phyloP scores from a whole-genome alignment of 257 asterid species.

The Ehretia macrophylla region DNA sequence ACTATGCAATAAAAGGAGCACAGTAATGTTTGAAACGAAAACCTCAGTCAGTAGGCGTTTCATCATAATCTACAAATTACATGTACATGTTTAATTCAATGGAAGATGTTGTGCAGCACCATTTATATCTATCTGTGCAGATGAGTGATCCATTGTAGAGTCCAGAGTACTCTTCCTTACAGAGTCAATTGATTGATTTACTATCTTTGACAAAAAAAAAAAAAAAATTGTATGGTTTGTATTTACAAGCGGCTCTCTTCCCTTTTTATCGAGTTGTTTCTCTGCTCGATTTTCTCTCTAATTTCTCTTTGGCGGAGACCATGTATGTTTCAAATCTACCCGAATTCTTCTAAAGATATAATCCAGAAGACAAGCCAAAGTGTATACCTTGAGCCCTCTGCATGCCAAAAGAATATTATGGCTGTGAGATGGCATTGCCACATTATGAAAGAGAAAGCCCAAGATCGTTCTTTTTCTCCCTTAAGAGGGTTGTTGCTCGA shows the following conservation, averaged over 20 bases:
- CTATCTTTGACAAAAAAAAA: constrained; percentile 6
- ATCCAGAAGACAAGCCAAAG: constrained; percentile 16
- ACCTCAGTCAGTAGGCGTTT: neutral
- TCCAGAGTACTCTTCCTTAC: constrained; percentile 9
- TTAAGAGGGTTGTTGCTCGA: constrained; percentile 39
- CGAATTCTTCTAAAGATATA: constrained; percentile 20
- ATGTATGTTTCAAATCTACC: constrained; percentile 18
- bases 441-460: constrained; percentile 16
- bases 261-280: constrained; percentile 7
- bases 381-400: constrained; percentile 15
- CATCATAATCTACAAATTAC: constrained; percentile 7
- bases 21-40: no score
- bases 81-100: constrained; percentile 17
- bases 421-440: constrained; percentile 17
- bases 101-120: no score
- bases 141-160: neutral
- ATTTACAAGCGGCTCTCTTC: constrained; percentile 31
- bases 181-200: constrained; percentile 2
- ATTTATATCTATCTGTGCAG: neutral
- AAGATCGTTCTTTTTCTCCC: constrained; percentile 20
- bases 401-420: constrained; percentile 20
- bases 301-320: constrained; percentile 13
- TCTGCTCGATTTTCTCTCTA: constrained; percentile 19
- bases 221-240: no score
- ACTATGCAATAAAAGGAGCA: no score